These are phyloP conservation scores for Oldenlandia corymbosa DNA, from an alignment of 257 asterid species.

Conservation along the genomic window DNA sequence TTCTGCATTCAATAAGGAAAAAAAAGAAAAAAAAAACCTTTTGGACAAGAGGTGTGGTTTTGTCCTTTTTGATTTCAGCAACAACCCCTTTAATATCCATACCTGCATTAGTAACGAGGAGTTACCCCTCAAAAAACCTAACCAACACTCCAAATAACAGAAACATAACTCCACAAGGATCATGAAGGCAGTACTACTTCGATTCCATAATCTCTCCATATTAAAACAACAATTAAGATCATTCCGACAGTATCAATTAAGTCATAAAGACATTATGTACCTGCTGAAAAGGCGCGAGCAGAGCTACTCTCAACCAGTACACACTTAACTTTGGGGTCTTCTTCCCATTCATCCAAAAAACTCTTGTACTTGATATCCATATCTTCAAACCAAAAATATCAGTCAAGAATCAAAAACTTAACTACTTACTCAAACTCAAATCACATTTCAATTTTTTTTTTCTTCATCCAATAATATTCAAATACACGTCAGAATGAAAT, in stretches of 20 bases:
- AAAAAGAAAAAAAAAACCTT: conserved; percentile 82
- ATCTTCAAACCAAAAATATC: conserved; percentile 30
- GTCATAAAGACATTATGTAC: too few relatives aligned
- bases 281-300: conserved; percentile 94
- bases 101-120: conserved; percentile 68
- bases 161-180: neutral
- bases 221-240: neutral
- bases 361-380: conserved; percentile 83
- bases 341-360: conserved; percentile 86
- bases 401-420: conserved; percentile 5
- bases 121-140: conserved; percentile 48
- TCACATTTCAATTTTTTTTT: too few relatives aligned
- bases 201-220: neutral
- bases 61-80: conserved; percentile 88
- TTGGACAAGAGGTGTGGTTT: conserved; percentile 69
- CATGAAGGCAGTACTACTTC: neutral
- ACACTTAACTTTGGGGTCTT: conserved; percentile 81
- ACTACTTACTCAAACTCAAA: too few relatives aligned
- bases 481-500: too few relatives aligned
- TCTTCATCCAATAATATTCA: too few relatives aligned
- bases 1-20: neutral
- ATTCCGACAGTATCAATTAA: neutral
- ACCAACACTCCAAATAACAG: conserved; percentile 3
- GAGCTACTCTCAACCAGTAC: conserved; percentile 87
- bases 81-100: conserved; percentile 99